Percentiles rank a stretch among this genome's conserved stretches.
Evolutionary conservation across 805 yeast genomes (phyloP).

Genomic region (Metschnikowia bowlesiae): DNA sequence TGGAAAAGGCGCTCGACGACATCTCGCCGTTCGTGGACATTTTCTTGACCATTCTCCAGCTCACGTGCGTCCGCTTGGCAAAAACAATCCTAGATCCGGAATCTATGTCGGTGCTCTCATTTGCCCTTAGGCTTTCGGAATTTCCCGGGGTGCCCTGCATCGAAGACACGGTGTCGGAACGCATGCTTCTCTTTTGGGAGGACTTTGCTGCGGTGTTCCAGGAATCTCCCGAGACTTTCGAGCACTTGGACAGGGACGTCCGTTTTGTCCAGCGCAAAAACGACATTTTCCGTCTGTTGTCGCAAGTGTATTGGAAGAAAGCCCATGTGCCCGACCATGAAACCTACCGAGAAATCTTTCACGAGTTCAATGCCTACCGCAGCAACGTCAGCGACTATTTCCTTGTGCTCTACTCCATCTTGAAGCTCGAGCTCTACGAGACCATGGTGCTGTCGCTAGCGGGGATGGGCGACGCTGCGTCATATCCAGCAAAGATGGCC

Average conservation of each 20-base stretch:
- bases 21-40: constrained; percentile 35
- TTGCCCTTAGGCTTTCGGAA: constrained; percentile 50
- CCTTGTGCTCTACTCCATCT: constrained; percentile 63
- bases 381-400: constrained; percentile 73
- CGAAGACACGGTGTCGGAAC: constrained; percentile 52
- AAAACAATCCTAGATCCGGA: constrained; percentile 32
- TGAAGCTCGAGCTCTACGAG: constrained; percentile 50
- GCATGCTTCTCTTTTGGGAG: constrained; percentile 64
- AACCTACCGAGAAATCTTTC: constrained; percentile 28
- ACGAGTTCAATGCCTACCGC: constrained; percentile 67
- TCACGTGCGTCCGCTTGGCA: constrained; percentile 42
- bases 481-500: background rate
- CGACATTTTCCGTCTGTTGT: constrained; percentile 46
- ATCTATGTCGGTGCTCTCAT: constrained; percentile 40
- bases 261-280: constrained; percentile 19
- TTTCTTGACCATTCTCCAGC: constrained; percentile 43
- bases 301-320: constrained; percentile 66
- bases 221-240: constrained; percentile 16
- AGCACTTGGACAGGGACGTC: constrained; percentile 12
- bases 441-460: constrained; percentile 25
- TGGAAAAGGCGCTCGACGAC: constrained; percentile 26
- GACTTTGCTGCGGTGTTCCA: constrained; percentile 54
- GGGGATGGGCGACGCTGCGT: background rate
- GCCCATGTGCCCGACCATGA: constrained; percentile 42
- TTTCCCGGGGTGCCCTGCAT: constrained; percentile 53